Evolutionary conservation across 2,329 filamentous ascomycete species (phyloP).

Genomic region (Daldinia sp.): DNA sequence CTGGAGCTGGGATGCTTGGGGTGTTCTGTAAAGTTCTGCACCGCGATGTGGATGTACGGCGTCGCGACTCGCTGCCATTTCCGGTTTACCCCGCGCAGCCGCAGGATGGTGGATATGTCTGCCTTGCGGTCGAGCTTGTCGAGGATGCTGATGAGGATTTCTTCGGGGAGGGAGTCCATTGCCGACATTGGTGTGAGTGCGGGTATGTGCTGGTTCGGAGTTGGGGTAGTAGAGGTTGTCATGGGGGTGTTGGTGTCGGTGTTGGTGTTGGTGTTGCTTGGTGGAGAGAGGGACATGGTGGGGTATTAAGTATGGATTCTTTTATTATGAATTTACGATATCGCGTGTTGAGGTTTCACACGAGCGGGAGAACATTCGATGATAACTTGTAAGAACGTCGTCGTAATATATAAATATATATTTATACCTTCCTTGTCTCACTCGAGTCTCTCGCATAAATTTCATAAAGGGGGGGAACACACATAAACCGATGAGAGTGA

Average conservation of each 20-base stretch:
- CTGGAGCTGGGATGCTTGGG: not conserved
- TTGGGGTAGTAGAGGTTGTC: too few species aligned
- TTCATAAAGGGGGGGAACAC: not conserved
- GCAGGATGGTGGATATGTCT: conserved; percentile 5
- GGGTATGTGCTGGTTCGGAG: not conserved
- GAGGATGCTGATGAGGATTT: conserved; percentile 1
- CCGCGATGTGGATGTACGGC: conserved; percentile 3
- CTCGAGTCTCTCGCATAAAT: not conserved
- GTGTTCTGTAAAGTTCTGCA: too few species aligned
- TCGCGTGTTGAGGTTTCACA: too few species aligned
- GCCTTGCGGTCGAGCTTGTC: conserved; percentile 3
- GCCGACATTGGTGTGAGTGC: not conserved
- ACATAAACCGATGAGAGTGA: not conserved
- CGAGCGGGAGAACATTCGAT: not conserved
- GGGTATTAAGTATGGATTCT: not conserved
- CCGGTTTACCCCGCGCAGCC: conserved; percentile 10
- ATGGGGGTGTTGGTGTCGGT: too few species aligned
- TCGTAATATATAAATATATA: not conserved
- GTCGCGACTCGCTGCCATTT: conserved; percentile 13
- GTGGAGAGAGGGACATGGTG: not conserved
- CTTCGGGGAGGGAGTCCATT: conserved; percentile 13
- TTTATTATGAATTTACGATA: too few species aligned
- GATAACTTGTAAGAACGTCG: not conserved
- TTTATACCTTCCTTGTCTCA: not conserved
- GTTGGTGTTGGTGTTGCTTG: not conserved